Percentiles rank a stretch among this genome's conserved stretches.
phyloP scores from a whole-genome alignment of 2,329 filamentous ascomycete genomes.

The Pseudogymnoascus sp. region DNA sequence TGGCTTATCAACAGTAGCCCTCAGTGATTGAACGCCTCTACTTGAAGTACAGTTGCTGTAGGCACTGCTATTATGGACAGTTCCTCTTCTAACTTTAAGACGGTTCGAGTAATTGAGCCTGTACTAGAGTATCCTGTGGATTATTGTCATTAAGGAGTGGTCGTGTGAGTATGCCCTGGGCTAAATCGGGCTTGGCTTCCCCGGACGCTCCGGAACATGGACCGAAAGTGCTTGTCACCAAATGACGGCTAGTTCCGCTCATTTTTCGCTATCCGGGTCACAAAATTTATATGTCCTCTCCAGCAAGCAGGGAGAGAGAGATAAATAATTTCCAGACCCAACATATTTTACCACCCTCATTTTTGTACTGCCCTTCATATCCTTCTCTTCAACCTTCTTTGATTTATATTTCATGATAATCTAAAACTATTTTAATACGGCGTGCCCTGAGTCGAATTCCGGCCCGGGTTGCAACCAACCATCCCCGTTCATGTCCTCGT shows the following conservation, averaged over 20 bases:
- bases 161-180: neutral
- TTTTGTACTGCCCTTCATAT: conserved; percentile 1
- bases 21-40: neutral
- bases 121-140: neutral
- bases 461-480: neutral
- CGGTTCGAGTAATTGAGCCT: neutral
- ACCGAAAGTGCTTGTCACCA: conserved; percentile 1
- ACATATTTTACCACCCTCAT: conserved; percentile 7
- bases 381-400: neutral
- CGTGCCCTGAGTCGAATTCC: conserved; percentile 6
- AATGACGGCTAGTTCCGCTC: conserved; percentile 7
- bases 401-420: conserved; percentile 8
- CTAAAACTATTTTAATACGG: neutral
- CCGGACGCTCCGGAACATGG: conserved; percentile 2
- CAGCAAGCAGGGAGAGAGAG: neutral
- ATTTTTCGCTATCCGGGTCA: conserved; percentile 9
- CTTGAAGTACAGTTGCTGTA: neutral
- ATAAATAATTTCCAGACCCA: neutral
- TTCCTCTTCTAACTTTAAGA: neutral
- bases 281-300: conserved; percentile 9
- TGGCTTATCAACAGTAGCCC: neutral
- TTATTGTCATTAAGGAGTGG: neutral
- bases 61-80: neutral
- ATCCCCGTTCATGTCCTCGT: conserved; percentile 3
- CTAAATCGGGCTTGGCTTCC: neutral